Evolutionary conservation across 495 filamentous ascomycete genomes (phyloP), one percentile per base, ranked within the genome.

Genomic region (Immersiella caudata): DNA sequence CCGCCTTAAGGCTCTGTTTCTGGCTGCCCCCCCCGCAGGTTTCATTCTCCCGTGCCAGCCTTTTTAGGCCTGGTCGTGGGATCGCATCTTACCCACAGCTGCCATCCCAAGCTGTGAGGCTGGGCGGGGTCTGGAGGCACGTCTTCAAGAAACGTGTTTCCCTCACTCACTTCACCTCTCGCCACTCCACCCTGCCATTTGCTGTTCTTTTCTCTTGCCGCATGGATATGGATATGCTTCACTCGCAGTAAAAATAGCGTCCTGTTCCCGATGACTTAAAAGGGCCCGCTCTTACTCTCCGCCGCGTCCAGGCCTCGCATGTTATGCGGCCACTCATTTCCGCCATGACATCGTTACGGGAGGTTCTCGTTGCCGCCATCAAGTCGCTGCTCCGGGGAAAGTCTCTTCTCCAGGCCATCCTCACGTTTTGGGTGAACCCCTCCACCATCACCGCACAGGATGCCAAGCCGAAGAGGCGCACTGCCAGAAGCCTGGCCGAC

Each of bases 321-420:
- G 80, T 79, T 78, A 81, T 82, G 79, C 76, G 68, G 68, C 73
- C 78, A 60, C 74, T 81, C 79, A 76, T 72, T 76, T 77, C 74
- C 74, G 74, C 78, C 62, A 84, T 83, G 80, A 76, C 79, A 73
- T 77, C 77, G 29, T 70, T 84, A 56, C 79, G 77, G 62, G 79
- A 79, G 70, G 75, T 74, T 50, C 65, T 83, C 60, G 57, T 81
- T 50, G 75, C 80, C 65, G 80, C 80, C 62, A 69, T 75, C 74
- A 81, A 81, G 76, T 82, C 82, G 65, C 77, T 85, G 52, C 73
- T 85, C 33, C 79, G 83, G 52, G 83, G 82, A 64, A 82, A 79
- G 72, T 83, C 82, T 21, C 73, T 86, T 63, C 68, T 86, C n/a
- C 79, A 82, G 65, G 79, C 81, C 27, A 71, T 86, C 16, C 74